Base-by-base conservation (phyloP, 2,329 filamentous ascomycete species). In the Daldinia sp. region DNA sequence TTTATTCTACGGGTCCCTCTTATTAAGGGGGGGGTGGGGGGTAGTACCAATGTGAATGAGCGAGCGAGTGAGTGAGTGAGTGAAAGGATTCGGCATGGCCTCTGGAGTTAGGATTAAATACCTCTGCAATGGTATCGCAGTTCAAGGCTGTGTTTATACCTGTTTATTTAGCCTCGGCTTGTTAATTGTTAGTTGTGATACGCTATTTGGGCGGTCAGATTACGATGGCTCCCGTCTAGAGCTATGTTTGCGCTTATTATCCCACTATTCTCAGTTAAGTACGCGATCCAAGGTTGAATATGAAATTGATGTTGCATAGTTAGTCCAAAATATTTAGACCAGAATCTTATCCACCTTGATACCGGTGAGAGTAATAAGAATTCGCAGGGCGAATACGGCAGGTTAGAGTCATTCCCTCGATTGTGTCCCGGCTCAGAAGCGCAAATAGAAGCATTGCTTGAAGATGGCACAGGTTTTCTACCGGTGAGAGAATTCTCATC, bases 81-180 rank as follows among this genome's bases (percentile, higher is more conserved):
- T 23, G 17, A 23, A 25, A 45, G 39, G 39, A 45, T 45, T 43
- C 52, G 50, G 60, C 64, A 65, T 59, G 57, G 59, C 61, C 39
- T 59, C 45, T n/a, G 61, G 64, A 61, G 61, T 61, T 64, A 37
- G 61, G 61, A 59, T 50, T 56, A 48, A 48, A 45, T 59, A 56
- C 45, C 58, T 51, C 35, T 8, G 54, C 43, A 52, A 47, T 62
- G 29, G 49, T 47, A 41, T 35, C 27, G 13, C 23, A 54, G 25
- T 41, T 58, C 19, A 23, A 35, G 17, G 15, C 27, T 35, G 27
- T 32, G 17, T 43, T 13, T 37, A 29, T 34, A 19, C 17, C 27
- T 39, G n/a, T 41, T 29, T 35, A 13, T 23, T 23, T 41, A 17
- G 6, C 10, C 23, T 43, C 11, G 19, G 10, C 39, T 9, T 45